Conservation (phyloP, 129 eudicot species). For the Helianthus tuberosus region DNA sequence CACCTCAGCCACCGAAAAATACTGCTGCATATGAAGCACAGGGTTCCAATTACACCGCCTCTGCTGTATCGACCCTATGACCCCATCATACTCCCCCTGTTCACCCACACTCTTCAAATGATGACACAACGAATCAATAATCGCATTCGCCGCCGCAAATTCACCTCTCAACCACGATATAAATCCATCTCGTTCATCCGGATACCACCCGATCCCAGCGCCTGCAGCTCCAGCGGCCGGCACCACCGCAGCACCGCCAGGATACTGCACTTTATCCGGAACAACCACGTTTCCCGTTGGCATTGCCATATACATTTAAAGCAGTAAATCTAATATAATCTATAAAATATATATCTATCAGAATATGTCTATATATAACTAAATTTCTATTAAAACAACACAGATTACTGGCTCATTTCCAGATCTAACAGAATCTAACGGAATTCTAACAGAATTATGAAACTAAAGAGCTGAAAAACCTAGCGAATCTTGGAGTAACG, state of each 20-base stretch:
- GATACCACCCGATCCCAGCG: slow-evolving; percentile 48
- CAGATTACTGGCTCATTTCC: slow-evolving; percentile 27
- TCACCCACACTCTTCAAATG: slow-evolving; percentile 61
- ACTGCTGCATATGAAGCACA: slow-evolving; percentile 84
- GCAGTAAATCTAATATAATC: not conserved
- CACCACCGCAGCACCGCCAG: slow-evolving; percentile 28
- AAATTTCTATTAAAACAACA: not conserved
- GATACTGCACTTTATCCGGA: slow-evolving; percentile 69
- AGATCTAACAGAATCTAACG: slow-evolving; percentile 37
- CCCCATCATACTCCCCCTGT: slow-evolving; percentile 73
- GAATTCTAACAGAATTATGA: slow-evolving; percentile 27
- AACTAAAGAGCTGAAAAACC: not conserved
- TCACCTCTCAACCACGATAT: slow-evolving; percentile 80
- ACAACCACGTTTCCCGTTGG: slow-evolving; percentile 53
- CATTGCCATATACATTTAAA: slow-evolving; percentile 61
- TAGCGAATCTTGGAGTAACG: slow-evolving; percentile 20
- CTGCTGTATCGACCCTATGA: slow-evolving; percentile 67
- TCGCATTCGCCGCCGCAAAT: slow-evolving; percentile 90
- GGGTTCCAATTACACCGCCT: slow-evolving; percentile 84
- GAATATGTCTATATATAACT: too few relatives aligned
- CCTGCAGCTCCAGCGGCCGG: slow-evolving; percentile 22
- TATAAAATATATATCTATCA: too few relatives aligned
- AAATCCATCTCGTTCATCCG: slow-evolving; percentile 73
- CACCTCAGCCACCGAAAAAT: slow-evolving; percentile 75
- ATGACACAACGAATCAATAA: slow-evolving; percentile 78